Conservation (phyloP, 1,284 basidiomycete genomes). For the Inonotus hispidus region DNA sequence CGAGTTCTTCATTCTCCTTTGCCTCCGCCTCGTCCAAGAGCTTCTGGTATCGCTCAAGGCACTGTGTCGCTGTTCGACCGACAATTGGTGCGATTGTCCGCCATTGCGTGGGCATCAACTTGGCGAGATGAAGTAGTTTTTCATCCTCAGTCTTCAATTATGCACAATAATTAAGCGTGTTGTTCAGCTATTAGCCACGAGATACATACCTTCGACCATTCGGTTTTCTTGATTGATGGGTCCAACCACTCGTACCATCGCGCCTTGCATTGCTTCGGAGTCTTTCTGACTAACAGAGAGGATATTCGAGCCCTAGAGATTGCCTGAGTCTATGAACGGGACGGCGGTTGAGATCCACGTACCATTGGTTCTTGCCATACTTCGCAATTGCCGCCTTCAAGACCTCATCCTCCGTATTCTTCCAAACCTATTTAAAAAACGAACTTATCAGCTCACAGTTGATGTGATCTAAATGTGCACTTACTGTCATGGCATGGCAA, state of each 20-base stretch:
- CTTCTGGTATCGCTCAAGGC: conserved; percentile 97
- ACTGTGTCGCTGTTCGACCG: conserved; percentile 97
- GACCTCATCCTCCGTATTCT: conserved; percentile 97
- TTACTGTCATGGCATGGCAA: conserved; percentile 14
- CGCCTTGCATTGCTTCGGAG: conserved; percentile 99
- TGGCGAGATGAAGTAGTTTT: conserved; percentile 95
- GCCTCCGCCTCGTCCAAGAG: conserved; percentile 95
- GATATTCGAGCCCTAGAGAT: conserved; percentile 89
- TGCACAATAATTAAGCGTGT: conserved; percentile 9
- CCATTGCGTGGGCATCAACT: conserved; percentile 99
- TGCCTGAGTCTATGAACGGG: conserved; percentile 12
- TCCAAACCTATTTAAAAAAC: conserved; percentile 13
- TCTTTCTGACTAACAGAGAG: conserved; percentile 95
- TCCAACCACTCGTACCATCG: conserved; percentile 99
- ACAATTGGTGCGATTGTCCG: conserved; percentile 98
- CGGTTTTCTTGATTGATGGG: conserved; percentile 99
- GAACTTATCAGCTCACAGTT: too few relatives aligned
- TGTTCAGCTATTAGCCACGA: background rate
- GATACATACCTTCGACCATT: conserved; percentile 86
- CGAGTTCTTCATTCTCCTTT: conserved; percentile 90
- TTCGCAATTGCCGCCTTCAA: conserved; percentile 97
- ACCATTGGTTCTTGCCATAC: conserved; percentile 97
- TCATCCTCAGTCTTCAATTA: conserved; percentile 84
- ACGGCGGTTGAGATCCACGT: conserved; percentile 22
- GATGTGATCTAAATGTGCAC: background rate